A percentile compares a stretch with the other conserved stretches of the same genome.
Conservation (phyloP, 306 rosid species). For the Purshia tridentata region DNA sequence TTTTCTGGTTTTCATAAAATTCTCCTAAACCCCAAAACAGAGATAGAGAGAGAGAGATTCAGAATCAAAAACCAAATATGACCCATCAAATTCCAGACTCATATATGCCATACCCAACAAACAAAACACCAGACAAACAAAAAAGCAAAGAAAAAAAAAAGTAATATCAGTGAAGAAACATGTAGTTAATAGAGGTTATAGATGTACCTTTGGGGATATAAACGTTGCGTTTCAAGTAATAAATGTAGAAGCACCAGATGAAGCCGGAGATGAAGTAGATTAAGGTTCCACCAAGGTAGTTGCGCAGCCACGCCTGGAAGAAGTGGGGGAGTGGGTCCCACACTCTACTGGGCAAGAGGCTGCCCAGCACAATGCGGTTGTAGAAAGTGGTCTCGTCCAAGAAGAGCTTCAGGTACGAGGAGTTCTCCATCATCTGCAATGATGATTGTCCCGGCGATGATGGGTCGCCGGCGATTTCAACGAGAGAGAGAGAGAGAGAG, state of each 20-base stretch:
- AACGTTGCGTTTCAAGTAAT: slow-evolving; percentile 65
- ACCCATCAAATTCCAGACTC: slow-evolving; percentile 6
- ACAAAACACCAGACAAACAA: neutral
- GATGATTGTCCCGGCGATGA: neutral
- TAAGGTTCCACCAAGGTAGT: slow-evolving; percentile 66
- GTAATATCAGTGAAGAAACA: too few relatives aligned
- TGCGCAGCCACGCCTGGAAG: slow-evolving; percentile 78
- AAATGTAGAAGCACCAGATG: slow-evolving; percentile 78
- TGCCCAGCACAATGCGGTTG: slow-evolving; percentile 63
- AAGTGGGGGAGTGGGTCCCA: slow-evolving; percentile 73
- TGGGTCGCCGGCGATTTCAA: neutral
- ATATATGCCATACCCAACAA: neutral
- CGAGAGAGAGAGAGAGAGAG: neutral
- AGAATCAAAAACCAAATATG: neutral
- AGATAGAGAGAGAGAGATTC: neutral
- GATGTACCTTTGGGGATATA: slow-evolving; percentile 67
- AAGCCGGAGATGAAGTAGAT: slow-evolving; percentile 66
- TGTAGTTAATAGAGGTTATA: too few relatives aligned
- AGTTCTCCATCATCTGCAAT: neutral
- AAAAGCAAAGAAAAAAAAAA: neutral
- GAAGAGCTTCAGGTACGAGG: slow-evolving; percentile 45
- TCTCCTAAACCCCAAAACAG: neutral
- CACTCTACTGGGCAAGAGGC: slow-evolving; percentile 39
- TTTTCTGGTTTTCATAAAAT: neutral
- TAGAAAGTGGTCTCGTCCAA: slow-evolving; percentile 55